These are phyloP conservation scores for Metschnikowia baotianmanensis DNA, from an alignment of 805 yeast species.

Conservation along the genomic window DNA sequence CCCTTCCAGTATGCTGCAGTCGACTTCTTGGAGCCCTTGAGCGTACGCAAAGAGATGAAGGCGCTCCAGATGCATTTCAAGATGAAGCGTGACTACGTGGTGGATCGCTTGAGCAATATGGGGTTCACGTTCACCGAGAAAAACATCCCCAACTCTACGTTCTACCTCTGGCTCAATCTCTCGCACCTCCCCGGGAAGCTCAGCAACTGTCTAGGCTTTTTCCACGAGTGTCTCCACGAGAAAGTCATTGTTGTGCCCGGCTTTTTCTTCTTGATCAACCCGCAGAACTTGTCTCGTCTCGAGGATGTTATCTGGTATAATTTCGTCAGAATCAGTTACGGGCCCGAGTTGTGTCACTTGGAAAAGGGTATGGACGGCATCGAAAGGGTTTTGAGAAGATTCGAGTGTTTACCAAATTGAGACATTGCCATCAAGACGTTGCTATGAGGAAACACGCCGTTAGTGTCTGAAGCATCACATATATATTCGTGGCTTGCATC, in stretches of 20 bases:
- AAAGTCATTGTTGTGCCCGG: slow-evolving; percentile 62
- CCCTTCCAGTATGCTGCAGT: slow-evolving; percentile 62
- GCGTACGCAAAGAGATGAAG: slow-evolving; percentile 51
- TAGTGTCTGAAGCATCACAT: no score
- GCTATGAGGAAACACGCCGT: no score
- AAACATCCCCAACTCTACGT: slow-evolving; percentile 55
- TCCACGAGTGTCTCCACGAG: slow-evolving; percentile 61
- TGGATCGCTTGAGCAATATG: slow-evolving; percentile 48
- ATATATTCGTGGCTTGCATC: background rate
- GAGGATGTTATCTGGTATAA: slow-evolving; percentile 61
- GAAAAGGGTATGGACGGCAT: slow-evolving; percentile 61
- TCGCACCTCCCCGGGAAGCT: slow-evolving; percentile 55
- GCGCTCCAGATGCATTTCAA: slow-evolving; percentile 58
- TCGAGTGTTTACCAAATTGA: slow-evolving; percentile 30
- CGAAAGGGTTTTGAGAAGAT: slow-evolving; percentile 45
- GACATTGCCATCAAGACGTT: background rate
- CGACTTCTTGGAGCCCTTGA: slow-evolving; percentile 49
- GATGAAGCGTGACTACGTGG: slow-evolving; percentile 55
- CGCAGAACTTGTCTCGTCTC: slow-evolving; percentile 44
- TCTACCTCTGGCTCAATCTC: slow-evolving; percentile 58
- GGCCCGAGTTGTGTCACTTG: slow-evolving; percentile 52
- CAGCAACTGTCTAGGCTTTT: slow-evolving; percentile 57
- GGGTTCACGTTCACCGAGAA: slow-evolving; percentile 47
- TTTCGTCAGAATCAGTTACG: slow-evolving; percentile 57
- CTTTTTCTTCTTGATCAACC: slow-evolving; percentile 59